A percentile compares a stretch with the other conserved stretches of the same genome.
Conservation (phyloP, 371 early-diverging fungal species). For the Choanephora cucurbitarum region DNA sequence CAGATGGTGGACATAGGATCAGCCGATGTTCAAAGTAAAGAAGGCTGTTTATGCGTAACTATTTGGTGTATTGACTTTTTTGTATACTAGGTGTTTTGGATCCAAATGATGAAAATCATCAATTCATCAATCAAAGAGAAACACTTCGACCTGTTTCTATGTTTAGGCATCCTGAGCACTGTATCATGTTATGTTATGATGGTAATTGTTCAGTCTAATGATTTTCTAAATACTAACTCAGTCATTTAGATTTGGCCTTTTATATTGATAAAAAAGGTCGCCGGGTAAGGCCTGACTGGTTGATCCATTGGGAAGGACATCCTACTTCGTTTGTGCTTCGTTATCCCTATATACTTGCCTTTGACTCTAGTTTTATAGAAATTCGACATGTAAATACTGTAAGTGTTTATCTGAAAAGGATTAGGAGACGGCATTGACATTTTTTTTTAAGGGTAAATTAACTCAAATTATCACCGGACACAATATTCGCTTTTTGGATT, state of each 20-base stretch:
- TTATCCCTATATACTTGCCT: conserved; percentile 86
- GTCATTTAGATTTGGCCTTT: conserved; percentile 78
- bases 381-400: conserved; percentile 81
- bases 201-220: no score
- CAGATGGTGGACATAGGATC: conserved; percentile 88
- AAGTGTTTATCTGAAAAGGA: conserved; percentile 19
- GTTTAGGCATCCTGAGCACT: conserved; percentile 75
- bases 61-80: no score
- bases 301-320: conserved; percentile 76
- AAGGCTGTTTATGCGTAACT: no score
- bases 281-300: conserved; percentile 70
- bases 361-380: conserved; percentile 87
- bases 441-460: conserved; percentile 29
- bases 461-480: conserved; percentile 44
- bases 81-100: conserved; percentile 44
- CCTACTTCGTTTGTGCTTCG: conserved; percentile 73
- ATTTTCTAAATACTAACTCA: no score
- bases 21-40: conserved; percentile 66
- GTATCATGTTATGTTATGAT: conserved; percentile 89
- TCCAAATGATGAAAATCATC: conserved; percentile 44
- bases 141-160: conserved; percentile 76
- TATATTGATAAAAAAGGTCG: conserved; percentile 90
- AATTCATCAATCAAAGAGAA: conserved; percentile 29
- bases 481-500: conserved; percentile 40
- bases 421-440: no score